Evolutionary conservation across 2,329 filamentous ascomycete genomes (phyloP), one percentile per base, ranked within the genome.

Genomic region (Xylariaceae sp.): DNA sequence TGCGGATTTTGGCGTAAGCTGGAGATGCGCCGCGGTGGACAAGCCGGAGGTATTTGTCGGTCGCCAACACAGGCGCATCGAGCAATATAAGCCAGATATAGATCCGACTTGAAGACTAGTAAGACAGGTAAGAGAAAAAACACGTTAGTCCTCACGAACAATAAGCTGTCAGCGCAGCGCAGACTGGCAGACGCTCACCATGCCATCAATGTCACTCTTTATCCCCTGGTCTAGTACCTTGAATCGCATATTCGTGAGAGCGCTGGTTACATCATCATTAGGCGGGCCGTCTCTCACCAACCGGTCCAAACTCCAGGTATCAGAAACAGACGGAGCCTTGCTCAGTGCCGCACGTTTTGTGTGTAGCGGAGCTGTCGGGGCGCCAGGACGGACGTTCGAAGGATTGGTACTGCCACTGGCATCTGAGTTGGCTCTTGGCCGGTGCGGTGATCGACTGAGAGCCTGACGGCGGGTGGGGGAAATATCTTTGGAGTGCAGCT

Each of bases 41-140:
- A 50, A 97, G 88, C 59, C 85, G 83, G 65, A 97, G 88, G 73
- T 99, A 99, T 62, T 88, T 82, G 68, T 96, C 90, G 60, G 94
- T 96, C 50, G 87, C 83, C 64, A 97, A 79, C 49, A 96, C 86
- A 5, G 91, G 87, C 37, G 92, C 88, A 71, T 96, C 90, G 67
- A 99, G 88, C 10, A 99, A 84, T 66, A 96, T 90, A 47, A 97
- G 83, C 94, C 94, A 99, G 65, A 96, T 85, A 74, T 99, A 97
- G 72, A 97, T 95, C 69, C 94, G 88, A 63, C 94, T 80, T 51
- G 92, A 88, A 17, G 94, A 99, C 93, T 96, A 68, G 39, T 30
- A 37, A 42, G 2, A 11, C 11, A 15, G 23, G 23, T 2, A 35
- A 35, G 13, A 51, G 8, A 2, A 35, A 34, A 23, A 34, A 35